Conservation (phyloP, 2,329 filamentous ascomycete genomes). For the Cephalotrichum gorgonifer region DNA sequence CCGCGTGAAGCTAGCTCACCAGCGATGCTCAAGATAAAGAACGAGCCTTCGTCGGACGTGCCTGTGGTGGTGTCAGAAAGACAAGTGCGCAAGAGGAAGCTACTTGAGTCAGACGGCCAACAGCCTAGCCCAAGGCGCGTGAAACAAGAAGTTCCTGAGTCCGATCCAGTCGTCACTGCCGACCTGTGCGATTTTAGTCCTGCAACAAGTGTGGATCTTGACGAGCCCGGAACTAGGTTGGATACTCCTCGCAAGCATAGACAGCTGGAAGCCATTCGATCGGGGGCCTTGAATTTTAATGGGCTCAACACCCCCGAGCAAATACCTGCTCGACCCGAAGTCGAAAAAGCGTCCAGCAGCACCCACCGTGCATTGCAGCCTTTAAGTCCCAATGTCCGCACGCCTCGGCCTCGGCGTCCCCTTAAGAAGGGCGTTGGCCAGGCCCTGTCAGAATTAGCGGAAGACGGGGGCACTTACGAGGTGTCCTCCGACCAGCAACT, state of each 20-base stretch:
- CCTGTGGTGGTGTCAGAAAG: constrained; percentile 42
- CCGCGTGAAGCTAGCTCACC: neutral
- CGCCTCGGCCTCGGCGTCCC: neutral
- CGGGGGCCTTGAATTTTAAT: neutral
- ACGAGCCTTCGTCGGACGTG: constrained; percentile 43
- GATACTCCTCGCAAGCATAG: constrained; percentile 1
- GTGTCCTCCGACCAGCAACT: neutral
- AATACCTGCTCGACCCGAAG: neutral
- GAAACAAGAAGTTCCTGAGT: constrained; percentile 27
- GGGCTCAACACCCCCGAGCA: neutral
- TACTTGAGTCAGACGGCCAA: constrained; percentile 13
- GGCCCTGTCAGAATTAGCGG: constrained; percentile 33
- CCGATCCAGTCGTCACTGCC: constrained; percentile 8
- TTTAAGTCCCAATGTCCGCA: neutral
- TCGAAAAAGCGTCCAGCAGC: neutral
- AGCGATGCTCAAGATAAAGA: constrained; percentile 24
- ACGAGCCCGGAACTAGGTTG: constrained; percentile 10
- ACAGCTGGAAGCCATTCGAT: neutral
- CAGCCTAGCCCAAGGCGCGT: constrained; percentile 20
- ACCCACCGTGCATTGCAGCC: constrained; percentile 1
- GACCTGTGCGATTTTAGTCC: constrained; percentile 19
- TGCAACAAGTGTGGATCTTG: constrained; percentile 51
- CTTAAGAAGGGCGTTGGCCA: constrained; percentile 16
- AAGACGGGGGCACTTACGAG: constrained; percentile 31
- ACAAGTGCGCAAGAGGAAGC: constrained; percentile 35